A percentile compares a stretch with the other conserved stretches of the same genome.
These are phyloP conservation scores for Rhizophagus clarus DNA, from an alignment of 192 early-diverging fungal genomes.

Conservation along the genomic window DNA sequence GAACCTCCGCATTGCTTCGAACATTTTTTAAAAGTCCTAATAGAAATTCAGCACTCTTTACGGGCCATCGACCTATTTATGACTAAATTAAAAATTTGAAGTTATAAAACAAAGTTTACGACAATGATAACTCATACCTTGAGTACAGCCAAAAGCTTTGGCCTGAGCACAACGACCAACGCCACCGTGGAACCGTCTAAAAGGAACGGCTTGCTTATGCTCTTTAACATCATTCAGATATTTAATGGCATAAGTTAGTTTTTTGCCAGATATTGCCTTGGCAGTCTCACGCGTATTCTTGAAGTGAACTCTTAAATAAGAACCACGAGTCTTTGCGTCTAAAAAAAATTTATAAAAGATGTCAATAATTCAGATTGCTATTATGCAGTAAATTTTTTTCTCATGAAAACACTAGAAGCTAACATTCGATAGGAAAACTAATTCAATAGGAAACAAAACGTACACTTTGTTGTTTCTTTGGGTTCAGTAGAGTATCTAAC, in stretches of 20 bases:
- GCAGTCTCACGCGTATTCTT: slow-evolving; percentile 99
- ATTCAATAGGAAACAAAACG: slow-evolving; percentile 19
- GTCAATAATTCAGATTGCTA: no score
- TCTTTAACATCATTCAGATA: slow-evolving; percentile 95
- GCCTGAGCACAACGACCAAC: slow-evolving; percentile 97
- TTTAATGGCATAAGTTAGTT: slow-evolving; percentile 86
- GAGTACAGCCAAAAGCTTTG: slow-evolving; percentile 87
- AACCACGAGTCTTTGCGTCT: slow-evolving; percentile 88
- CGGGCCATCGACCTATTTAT: slow-evolving; percentile 85
- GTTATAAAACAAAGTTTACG: not conserved
- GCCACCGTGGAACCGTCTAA: slow-evolving; percentile 97
- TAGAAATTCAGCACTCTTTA: slow-evolving; percentile 94
- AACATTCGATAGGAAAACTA: no score
- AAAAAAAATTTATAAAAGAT: slow-evolving; percentile 16
- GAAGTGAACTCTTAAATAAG: slow-evolving; percentile 93
- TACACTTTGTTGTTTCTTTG: slow-evolving; percentile 41
- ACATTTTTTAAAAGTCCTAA: slow-evolving; percentile 95
- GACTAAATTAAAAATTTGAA: not conserved
- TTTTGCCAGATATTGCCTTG: slow-evolving; percentile 89
- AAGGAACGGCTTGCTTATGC: slow-evolving; percentile 97
- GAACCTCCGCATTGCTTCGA: slow-evolving; percentile 94
- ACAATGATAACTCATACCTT: slow-evolving; percentile 39
- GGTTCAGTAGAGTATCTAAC: slow-evolving; percentile 73
- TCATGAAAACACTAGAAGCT: no score
- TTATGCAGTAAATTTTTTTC: no score